Evolutionary conservation across 2,329 filamentous ascomycete species (phyloP), one percentile per base, ranked within the genome.

Genomic region (Truncatella angustata): DNA sequence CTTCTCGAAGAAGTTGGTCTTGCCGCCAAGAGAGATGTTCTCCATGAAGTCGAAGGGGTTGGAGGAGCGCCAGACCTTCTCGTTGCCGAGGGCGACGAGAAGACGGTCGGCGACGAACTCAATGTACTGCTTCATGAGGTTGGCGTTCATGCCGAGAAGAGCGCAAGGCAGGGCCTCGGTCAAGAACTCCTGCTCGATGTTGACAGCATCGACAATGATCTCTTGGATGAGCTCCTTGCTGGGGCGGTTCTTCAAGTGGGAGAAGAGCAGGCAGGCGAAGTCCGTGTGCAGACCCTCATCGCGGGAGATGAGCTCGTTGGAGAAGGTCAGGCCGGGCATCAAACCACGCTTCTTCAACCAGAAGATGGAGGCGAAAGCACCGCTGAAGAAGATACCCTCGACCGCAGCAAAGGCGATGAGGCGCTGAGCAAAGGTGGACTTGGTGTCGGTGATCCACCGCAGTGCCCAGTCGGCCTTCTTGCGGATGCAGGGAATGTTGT

Each of bases 1-100:
- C 89, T 99, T 99, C 88, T 99, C 94, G 72, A 99, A 99, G 85
- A 99, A 99, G 86, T 99, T 99, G 72, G 94, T 99, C 89, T 99
- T 99, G 75, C 94, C 94, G 49, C 91, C 90, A 10, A 99, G 84
- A 20, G 94, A 97, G 74, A 99, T 99, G 77, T 96, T 97, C 83
- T 99, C 94, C 94, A 99, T 99, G 75, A 99, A 99, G 81, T 99
- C 94, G 72, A 99, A 99, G 70, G 94, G 94, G 79, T 99, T 99
- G 71, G 87, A 84, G 23, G 88, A 80, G 69, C 94, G 90, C 85
- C 96, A 99, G 65, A 89, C 81, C 82, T 97, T 97, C 64, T 89
- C 83, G 74, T 97, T 97, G 66, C 94, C 94, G 43, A 99, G 88
- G 28, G 94, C 87, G 54, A 97, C 79, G 32, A 99, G 84, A 32